Evolutionary conservation across 208 protist genomes (phyloP).

Genomic region (Leishmania major): DNA sequence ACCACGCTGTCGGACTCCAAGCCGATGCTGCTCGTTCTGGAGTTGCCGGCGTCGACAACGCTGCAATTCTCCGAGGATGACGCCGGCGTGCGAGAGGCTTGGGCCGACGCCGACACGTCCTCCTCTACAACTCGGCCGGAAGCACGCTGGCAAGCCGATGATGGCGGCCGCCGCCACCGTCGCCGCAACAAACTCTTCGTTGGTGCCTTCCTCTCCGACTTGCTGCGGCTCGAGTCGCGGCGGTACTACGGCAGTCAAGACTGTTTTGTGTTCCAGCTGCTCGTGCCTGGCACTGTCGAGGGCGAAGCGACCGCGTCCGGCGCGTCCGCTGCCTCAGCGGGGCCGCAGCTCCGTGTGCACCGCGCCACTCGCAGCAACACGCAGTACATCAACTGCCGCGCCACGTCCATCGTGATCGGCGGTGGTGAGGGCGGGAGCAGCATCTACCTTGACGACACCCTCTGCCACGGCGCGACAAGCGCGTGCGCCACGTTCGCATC

Average conservation of each 20-base stretch:
- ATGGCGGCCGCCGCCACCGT: neutral
- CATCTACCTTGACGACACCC: slow-evolving; percentile 57
- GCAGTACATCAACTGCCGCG: slow-evolving; percentile 70
- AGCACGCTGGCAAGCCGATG: too few relatives aligned
- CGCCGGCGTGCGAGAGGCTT: slow-evolving; percentile 38
- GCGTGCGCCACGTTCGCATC: slow-evolving; percentile 67
- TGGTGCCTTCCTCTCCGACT: slow-evolving; percentile 66
- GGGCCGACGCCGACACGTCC: neutral
- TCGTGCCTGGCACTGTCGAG: slow-evolving; percentile 25
- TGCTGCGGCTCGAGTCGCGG: slow-evolving; percentile 38
- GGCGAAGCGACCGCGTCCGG: neutral
- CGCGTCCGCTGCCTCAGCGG: neutral
- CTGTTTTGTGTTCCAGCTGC: slow-evolving; percentile 82
- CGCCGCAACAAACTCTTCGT: slow-evolving; percentile 43
- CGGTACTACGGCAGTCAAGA: slow-evolving; percentile 74
- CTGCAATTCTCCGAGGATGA: slow-evolving; percentile 40
- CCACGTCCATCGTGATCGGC: slow-evolving; percentile 63
- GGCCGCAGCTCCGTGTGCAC: slow-evolving; percentile 45
- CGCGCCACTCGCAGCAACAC: slow-evolving; percentile 55
- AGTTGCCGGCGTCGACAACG: slow-evolving; percentile 46
- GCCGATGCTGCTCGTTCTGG: slow-evolving; percentile 72
- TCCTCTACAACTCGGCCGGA: neutral
- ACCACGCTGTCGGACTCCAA: neutral
- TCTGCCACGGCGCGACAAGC: slow-evolving; percentile 59
- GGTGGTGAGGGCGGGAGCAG: slow-evolving; percentile 52